Evolutionary conservation across 2,329 filamentous ascomycete species (phyloP), one percentile per base, ranked within the genome.

Genomic region (Camillea tinctor): DNA sequence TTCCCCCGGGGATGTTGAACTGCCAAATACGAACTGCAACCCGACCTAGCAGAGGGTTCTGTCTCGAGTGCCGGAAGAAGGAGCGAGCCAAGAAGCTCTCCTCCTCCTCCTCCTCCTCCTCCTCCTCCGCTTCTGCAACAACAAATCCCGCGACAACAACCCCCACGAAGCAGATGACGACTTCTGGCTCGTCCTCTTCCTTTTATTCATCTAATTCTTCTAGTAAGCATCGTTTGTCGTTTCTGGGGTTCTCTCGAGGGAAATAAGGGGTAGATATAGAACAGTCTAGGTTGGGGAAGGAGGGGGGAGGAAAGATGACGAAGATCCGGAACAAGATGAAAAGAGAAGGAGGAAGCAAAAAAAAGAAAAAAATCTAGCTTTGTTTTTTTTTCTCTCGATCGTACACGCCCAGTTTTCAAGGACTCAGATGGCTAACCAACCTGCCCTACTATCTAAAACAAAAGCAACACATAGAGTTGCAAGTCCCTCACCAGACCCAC

Each of bases 21-120:
- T 70, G 70, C 58, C 60, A 59, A 36, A 20, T 55, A 36, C 64
- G 56, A 8, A 56, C 17, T 20, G 69, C 68, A 2, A 68, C 63
- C 6, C 57, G 65, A 5, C 72, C 72, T 0, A 17, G 36, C 36
- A 15, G 13, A 2, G 36, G 36, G 36, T 2, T 15, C 13, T 44
- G 36, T n/a, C 15, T n/a, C 13, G 6, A 44, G 11, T 44, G 36
- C 36, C 36, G 11, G 36, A 44, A 11, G 36, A 44, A 30, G 26
- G 26, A 30, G 26, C 26, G 26, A 11, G 26, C 26, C 26, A 30
- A 44, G 13, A 44, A 44, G 36, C 36, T 44, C 36, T 44, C 36
- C 36, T 44, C 36, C 15, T 6, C 36, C 17, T 6, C 36, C 36
- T 44, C 36, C 11, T 11, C 26, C 26, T 30, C 26, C 6, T 4